phyloP scores from a whole-genome alignment of 78 protist genomes.

The Dictyostelium citrinum region DNA sequence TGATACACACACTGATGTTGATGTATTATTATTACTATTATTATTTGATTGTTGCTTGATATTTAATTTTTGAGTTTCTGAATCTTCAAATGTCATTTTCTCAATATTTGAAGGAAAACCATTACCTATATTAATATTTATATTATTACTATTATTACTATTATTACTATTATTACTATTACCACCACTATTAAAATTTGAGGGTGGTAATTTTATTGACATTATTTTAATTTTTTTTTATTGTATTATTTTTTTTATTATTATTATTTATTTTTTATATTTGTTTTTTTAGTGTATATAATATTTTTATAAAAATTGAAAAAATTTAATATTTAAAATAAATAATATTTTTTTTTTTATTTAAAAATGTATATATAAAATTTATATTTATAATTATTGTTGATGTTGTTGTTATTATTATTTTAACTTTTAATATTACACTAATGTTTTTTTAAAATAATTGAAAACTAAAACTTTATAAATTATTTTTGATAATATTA shows the following conservation, averaged over 20 bases:
- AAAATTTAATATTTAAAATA: too few species aligned
- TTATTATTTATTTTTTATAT: too few species aligned
- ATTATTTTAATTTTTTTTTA: background rate
- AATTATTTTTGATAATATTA: too few species aligned
- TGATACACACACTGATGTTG: constrained; percentile 7
- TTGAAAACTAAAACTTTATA: background rate
- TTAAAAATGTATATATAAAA: too few species aligned
- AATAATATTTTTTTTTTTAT: too few species aligned
- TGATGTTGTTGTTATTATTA: too few species aligned
- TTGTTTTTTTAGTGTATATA: background rate
- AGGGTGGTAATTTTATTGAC: background rate
- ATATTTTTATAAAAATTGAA: too few species aligned
- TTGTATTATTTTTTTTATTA: background rate
- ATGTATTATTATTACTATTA: background rate
- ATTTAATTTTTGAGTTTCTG: background rate
- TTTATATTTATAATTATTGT: too few species aligned
- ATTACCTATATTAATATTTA: background rate
- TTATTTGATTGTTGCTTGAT: background rate
- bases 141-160: background rate
- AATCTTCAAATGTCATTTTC: background rate
- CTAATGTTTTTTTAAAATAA: background rate
- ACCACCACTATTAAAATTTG: background rate
- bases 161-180: background rate
- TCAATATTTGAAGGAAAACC: background rate
- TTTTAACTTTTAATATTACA: background rate